phyloP scores from a whole-genome alignment of 345 rosid species.

The Chamaenerion angustifolium region DNA sequence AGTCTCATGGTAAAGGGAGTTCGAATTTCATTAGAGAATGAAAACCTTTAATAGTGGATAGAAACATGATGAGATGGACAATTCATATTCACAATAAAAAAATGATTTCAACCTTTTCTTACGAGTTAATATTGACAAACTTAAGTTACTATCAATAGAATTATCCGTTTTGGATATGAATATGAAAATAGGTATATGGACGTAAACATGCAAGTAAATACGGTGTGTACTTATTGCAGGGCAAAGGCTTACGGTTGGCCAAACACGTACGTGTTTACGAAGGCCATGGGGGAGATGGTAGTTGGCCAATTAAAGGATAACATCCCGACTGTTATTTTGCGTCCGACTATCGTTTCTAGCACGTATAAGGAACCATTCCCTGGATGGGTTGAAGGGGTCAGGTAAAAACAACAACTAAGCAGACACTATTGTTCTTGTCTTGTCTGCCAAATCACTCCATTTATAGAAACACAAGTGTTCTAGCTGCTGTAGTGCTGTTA shows the following conservation, averaged over 20 bases:
- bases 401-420: slow-evolving; percentile 4
- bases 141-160: too few species aligned
- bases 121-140: too few species aligned
- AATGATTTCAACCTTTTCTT: too few species aligned
- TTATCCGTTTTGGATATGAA: too few species aligned
- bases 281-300: slow-evolving; percentile 40
- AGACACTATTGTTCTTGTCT: not conserved
- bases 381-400: slow-evolving; percentile 29
- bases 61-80: too few species aligned
- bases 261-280: slow-evolving; percentile 30
- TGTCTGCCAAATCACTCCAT: not conserved
- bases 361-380: slow-evolving; percentile 32
- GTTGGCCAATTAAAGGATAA: slow-evolving; percentile 17
- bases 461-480: not conserved
- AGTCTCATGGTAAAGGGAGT: too few species aligned
- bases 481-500: too few species aligned
- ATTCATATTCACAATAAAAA: too few species aligned
- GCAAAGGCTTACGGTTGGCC: slow-evolving; percentile 33
- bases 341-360: slow-evolving; percentile 28
- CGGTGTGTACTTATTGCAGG: slow-evolving; percentile 4
- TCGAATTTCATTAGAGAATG: too few species aligned
- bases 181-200: too few species aligned
- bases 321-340: slow-evolving; percentile 19
- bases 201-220: too few species aligned
- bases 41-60: too few species aligned